Evolutionary conservation across 768 basidiomycete genomes (phyloP).

Genomic region (Pleurotus giganteus): DNA sequence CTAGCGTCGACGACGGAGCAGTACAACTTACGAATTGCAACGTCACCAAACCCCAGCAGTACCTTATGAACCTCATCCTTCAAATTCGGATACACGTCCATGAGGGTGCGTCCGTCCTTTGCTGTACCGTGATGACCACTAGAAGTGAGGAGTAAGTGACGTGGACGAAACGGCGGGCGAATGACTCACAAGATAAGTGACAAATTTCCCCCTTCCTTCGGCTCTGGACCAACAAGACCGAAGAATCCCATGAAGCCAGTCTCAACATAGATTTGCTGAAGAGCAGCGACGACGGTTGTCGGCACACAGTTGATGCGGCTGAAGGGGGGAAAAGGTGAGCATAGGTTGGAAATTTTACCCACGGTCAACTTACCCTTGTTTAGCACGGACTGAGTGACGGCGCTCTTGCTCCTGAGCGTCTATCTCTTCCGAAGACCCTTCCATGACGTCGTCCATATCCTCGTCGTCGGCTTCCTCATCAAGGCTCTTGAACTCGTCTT

Average conservation of each 20-base stretch:
- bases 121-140: neutral
- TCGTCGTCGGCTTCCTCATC: neutral
- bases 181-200: neutral
- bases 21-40: neutral
- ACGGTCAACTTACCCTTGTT: neutral
- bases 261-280: neutral
- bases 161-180: neutral
- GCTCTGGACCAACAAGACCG: constrained; percentile 4
- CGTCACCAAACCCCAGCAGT: neutral
- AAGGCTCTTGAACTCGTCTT: too few species aligned
- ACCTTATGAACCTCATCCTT: neutral
- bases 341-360: neutral
- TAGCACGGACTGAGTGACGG: neutral
- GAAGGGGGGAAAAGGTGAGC: neutral
- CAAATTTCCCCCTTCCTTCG: neutral
- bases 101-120: neutral
- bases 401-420: neutral
- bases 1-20: neutral
- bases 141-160: neutral
- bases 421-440: neutral
- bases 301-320: neutral
- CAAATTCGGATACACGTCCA: neutral
- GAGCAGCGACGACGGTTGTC: neutral
- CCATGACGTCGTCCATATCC: neutral
- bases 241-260: neutral